Percentiles rank a stretch among this genome's conserved stretches.
Evolutionary conservation across 177 flowering plant species (phyloP).

Genomic region (Vitis hybrid): DNA sequence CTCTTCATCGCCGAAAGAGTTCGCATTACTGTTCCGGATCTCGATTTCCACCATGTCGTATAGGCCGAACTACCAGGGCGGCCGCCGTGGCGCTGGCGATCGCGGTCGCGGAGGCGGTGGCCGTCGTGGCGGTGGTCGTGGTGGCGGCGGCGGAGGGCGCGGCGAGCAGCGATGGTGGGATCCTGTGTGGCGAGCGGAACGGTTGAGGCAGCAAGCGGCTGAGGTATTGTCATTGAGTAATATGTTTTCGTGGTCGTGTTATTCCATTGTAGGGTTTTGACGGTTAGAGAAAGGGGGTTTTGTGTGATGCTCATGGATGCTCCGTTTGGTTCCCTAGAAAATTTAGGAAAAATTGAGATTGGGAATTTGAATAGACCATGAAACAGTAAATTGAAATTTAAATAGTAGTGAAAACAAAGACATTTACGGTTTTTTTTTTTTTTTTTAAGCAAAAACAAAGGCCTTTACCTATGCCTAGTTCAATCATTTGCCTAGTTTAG

Average conservation of each 20-base stretch:
- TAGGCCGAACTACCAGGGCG: slow-evolving; percentile 73
- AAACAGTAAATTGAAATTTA: too few relatives aligned
- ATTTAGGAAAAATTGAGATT: too few relatives aligned
- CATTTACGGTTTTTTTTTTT: neutral
- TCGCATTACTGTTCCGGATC: neutral
- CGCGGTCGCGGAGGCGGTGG: slow-evolving; percentile 45
- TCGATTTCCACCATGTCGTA: slow-evolving; percentile 45
- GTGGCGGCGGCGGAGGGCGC: slow-evolving; percentile 58
- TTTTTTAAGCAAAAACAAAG: neutral
- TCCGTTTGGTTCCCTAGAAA: too few relatives aligned
- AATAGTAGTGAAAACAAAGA: neutral
- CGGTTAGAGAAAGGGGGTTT: neutral
- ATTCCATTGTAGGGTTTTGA: neutral
- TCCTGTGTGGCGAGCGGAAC: slow-evolving; percentile 92
- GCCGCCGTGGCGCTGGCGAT: slow-evolving; percentile 42
- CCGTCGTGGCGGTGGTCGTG: slow-evolving; percentile 49
- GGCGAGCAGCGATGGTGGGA: slow-evolving; percentile 99
- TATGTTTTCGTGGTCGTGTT: neutral
- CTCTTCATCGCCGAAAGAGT: neutral
- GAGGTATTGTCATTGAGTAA: slow-evolving; percentile 44
- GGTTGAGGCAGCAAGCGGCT: slow-evolving; percentile 56
- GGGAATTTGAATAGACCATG: too few relatives aligned
- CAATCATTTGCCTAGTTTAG: too few relatives aligned
- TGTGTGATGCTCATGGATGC: neutral
- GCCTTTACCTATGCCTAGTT: too few relatives aligned